Evolutionary conservation across 257 asterid species (phyloP), one percentile per base, ranked within the genome.

Genomic region (Galeopsis tetrahit): DNA sequence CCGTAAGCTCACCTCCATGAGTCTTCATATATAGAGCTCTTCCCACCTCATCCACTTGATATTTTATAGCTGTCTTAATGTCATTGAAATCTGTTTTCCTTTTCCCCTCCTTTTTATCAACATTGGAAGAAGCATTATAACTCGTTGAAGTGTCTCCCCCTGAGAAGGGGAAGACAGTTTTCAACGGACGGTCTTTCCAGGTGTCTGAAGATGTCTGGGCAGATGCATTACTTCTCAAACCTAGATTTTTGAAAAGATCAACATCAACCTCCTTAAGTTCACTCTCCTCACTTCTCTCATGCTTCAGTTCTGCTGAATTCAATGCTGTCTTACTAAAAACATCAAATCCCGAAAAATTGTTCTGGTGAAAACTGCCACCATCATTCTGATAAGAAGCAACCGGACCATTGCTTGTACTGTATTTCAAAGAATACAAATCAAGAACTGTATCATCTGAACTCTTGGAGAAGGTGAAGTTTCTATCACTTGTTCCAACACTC

Each of bases 21-120:
- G 75, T 60, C 84, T 84, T 90, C 81, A 89, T 75, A 83, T 79
- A 90, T 52, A 87, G 72, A 68, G 90, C 73, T 79, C 95, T 89
- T 52, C 96, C 98, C 51, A 82, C 90, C 82, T 89, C 97, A 80
- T 89, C 93, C 66, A 86, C 95, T 78, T 89, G 90, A 77, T 87
- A 96, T 75, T 89, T 90, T 72, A 83, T 82, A 43, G 83, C 85
- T 40, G 87, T 74, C 74, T 82, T 86, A 63, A 87, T 74, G 73
- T 87, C 87, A 55, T 71, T 74, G 48, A 78, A 67, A 63, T 84
- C 90, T 21, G 84, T 62, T 82, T 82, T 91, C 79, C 76, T 83
- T 78, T 86, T 90, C 6, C 83, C 96, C 63, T 82, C 92, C 64
- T 57, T 83, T 82, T 70, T 89, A 78, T 80, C 85, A 70, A 61